Base-by-base conservation (phyloP, 163 green algal species). In the Chlorella variabilis region DNA sequence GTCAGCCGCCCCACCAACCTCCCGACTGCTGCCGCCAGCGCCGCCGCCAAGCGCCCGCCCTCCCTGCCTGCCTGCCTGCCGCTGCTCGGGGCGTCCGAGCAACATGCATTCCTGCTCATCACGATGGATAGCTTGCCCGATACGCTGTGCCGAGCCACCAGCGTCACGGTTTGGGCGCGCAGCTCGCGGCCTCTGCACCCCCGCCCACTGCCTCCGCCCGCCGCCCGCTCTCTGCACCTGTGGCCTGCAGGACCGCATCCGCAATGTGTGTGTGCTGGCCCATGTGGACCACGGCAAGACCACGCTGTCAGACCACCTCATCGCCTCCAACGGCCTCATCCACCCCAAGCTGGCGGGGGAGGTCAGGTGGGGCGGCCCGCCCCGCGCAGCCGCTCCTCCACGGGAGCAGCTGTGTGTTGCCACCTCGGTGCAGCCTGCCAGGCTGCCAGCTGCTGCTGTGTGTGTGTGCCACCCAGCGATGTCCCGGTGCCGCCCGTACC, bases 211-310 rank as follows among this genome's bases (percentile, higher is more conserved):
- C n/a, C n/a, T n/a, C n/a, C n/a, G n/a, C n/a, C n/a, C n/a, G n/a
- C n/a, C n/a, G n/a, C n/a, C n/a, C n/a, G n/a, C n/a, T n/a, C n/a
- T n/a, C n/a, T n/a, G n/a, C n/a, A n/a, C n/a, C n/a, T n/a, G n/a
- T n/a, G 11, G 15, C 45, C 15, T 54, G 45, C 88, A 98, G 95
- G 92, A 92, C 13, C 88, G 92, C n/a, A 93, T 99, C n/a, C 86
- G 97, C 29, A 99, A 99, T 77, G 92, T 99, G 68, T 99, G 97
- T 88, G 95, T 99, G 77, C 85, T 99, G 68, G 97, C 97, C 17
- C 97, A 99, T 80, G 97, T 99, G 17, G 97, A 99, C 85, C 97
- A 99, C 88, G 97, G 97, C 73, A 99, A 99, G 85, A 99, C 97
- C 1, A 99, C 95, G 18, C 84, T 99, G 45, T 95, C 90, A 2